phyloP scores from a whole-genome alignment of 352 stramenopile genomes.

The Blastocystis sp. region DNA sequence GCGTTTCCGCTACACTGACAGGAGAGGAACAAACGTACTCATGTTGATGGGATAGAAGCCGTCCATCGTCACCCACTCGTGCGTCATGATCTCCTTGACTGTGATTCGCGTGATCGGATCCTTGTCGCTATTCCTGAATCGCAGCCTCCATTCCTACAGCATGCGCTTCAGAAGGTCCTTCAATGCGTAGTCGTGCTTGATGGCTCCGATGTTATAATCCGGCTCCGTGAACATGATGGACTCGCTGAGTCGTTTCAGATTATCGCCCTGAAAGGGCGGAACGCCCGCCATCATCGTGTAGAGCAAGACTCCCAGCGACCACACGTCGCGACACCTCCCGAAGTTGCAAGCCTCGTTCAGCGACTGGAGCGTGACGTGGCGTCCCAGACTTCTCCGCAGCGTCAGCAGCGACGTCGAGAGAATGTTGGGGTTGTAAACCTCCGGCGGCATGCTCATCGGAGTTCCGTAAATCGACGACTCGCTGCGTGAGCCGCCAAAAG shows the following conservation, averaged over 20 bases:
- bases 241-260: slow-evolving; percentile 74
- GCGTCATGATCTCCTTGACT: slow-evolving; percentile 72
- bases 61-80: slow-evolving; percentile 82
- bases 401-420: neutral
- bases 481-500: neutral
- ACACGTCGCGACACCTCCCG: slow-evolving; percentile 35
- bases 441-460: slow-evolving; percentile 47
- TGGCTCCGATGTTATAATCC: slow-evolving; percentile 69
- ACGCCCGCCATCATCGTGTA: slow-evolving; percentile 67
- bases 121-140: slow-evolving; percentile 63
- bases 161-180: slow-evolving; percentile 79
- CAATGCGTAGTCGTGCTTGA: slow-evolving; percentile 70
- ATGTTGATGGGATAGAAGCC: slow-evolving; percentile 66
- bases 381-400: neutral
- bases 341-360: slow-evolving; percentile 25
- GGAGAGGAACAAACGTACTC: neutral
- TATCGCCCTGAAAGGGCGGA: slow-evolving; percentile 77
- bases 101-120: slow-evolving; percentile 71
- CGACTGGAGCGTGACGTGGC: neutral
- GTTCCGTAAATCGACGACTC: slow-evolving; percentile 49
- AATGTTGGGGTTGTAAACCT: slow-evolving; percentile 34
- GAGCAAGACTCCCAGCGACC: slow-evolving; percentile 36
- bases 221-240: slow-evolving; percentile 74
- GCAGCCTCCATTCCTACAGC: slow-evolving; percentile 59
- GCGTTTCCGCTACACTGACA: neutral